Evolutionary conservation across 495 filamentous ascomycete species (phyloP).

Genomic region (Aspergillus affinis): DNA sequence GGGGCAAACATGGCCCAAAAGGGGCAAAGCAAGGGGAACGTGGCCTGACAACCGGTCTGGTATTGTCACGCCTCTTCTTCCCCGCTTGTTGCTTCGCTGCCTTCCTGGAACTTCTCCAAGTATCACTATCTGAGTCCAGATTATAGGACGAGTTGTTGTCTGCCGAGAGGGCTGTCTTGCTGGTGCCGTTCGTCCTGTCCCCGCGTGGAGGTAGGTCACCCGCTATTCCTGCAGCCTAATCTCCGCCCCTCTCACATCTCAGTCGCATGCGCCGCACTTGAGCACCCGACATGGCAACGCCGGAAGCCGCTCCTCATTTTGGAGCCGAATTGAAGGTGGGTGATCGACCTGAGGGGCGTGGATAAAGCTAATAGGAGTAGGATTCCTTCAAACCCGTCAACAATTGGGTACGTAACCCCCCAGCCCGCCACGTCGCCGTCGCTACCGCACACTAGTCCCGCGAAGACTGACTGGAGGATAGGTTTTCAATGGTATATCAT

Average conservation of each 20-base stretch:
- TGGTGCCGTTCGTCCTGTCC: too few relatives aligned
- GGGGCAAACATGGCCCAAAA: neutral
- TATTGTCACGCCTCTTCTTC: conserved; percentile 38
- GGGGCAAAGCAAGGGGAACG: conserved; percentile 9
- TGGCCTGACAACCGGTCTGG: conserved; percentile 29
- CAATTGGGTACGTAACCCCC: conserved; percentile 64
- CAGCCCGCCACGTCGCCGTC: conserved; percentile 14
- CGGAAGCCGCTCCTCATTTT: conserved; percentile 74
- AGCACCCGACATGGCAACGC: conserved; percentile 63
- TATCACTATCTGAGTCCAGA: neutral
- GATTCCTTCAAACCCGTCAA: conserved; percentile 96
- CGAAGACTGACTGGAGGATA: conserved; percentile 27
- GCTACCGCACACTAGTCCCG: conserved; percentile 16
- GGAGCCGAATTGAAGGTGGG: conserved; percentile 87
- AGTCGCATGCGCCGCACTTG: conserved; percentile 19
- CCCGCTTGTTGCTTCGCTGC: conserved; percentile 33
- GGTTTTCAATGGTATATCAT: conserved; percentile 82
- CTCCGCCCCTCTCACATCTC: neutral
- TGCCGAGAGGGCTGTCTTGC: too few relatives aligned
- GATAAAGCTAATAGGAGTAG: conserved; percentile 39
- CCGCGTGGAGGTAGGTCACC: too few relatives aligned
- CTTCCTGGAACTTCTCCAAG: conserved; percentile 16
- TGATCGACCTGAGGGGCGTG: neutral
- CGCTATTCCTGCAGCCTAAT: neutral
- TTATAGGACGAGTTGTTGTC: too few relatives aligned